phyloP scores from a whole-genome alignment of 371 early-diverging fungal species.

The Mortierella sp. region DNA sequence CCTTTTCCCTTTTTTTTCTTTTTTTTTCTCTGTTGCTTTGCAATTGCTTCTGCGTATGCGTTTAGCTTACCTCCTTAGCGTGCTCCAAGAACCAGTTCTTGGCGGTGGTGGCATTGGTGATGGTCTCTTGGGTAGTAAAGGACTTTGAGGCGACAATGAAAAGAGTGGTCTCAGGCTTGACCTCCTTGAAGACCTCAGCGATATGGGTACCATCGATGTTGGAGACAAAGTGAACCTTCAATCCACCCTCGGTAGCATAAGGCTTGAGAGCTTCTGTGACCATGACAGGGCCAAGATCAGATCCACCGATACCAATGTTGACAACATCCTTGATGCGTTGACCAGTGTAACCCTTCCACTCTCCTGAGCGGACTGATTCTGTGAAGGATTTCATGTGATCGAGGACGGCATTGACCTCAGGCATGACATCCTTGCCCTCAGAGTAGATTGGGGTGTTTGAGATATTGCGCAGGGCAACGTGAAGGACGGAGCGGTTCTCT shows the following conservation, averaged over 20 bases:
- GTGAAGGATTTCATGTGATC: conserved; percentile 92
- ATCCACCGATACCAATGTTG: conserved; percentile 99
- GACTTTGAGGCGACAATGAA: conserved; percentile 99
- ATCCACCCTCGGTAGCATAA: conserved; percentile 78
- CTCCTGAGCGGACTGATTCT: conserved; percentile 87
- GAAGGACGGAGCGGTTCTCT: conserved; percentile 97
- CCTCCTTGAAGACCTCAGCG: conserved; percentile 88
- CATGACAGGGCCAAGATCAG: conserved; percentile 99
- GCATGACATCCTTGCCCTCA: conserved; percentile 91
- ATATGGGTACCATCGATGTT: conserved; percentile 99
- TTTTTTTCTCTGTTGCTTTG: not conserved
- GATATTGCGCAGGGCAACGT: conserved; percentile 94
- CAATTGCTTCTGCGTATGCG: not conserved
- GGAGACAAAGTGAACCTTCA: conserved; percentile 95
- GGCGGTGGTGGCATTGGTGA: conserved; percentile 97
- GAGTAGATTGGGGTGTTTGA: conserved; percentile 85
- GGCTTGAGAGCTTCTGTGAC: conserved; percentile 97
- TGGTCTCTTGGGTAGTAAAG: conserved; percentile 99
- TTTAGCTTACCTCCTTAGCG: conserved; percentile 81
- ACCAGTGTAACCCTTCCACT: conserved; percentile 96
- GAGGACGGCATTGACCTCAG: conserved; percentile 94
- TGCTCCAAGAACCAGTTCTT: conserved; percentile 91
- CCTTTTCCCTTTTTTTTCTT: not conserved
- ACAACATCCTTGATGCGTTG: conserved; percentile 95
- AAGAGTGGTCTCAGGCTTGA: conserved; percentile 93